These are phyloP conservation scores for Larix sibirica DNA, from an alignment of 83 land plant species.

Conservation along the genomic window DNA sequence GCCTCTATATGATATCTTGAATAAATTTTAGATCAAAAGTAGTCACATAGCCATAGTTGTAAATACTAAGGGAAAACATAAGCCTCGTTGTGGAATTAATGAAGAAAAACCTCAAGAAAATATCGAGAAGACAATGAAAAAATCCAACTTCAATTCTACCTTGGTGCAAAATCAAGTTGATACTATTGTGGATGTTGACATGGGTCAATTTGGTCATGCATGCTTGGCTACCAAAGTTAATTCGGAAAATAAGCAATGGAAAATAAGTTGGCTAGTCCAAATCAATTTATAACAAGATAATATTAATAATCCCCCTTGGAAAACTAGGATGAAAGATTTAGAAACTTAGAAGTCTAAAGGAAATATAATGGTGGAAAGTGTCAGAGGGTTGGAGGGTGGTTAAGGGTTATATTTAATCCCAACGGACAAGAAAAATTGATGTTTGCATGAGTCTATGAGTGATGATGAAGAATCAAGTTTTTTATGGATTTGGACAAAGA, in stretches of 20 bases:
- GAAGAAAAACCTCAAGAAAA: slow-evolving; percentile 29
- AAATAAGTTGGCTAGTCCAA: no score
- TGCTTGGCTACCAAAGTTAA: neutral
- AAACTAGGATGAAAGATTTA: no score
- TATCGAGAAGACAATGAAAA: slow-evolving; percentile 7
- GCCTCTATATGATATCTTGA: slow-evolving; percentile 97
- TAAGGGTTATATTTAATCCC: no score
- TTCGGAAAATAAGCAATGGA: slow-evolving; percentile 16
- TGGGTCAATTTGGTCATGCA: slow-evolving; percentile 16
- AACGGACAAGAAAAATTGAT: no score
- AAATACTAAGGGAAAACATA: slow-evolving; percentile 48
- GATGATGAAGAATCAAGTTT: no score
- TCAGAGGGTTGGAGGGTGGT: no score
- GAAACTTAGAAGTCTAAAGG: no score
- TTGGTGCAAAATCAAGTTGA: slow-evolving; percentile 33
- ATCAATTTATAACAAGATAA: no score
- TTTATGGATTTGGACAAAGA: no score
- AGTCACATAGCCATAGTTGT: slow-evolving; percentile 99
- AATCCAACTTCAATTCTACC: slow-evolving; percentile 36
- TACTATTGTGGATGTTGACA: slow-evolving; percentile 49
- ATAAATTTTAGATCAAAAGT: slow-evolving; percentile 96
- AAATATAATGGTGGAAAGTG: no score
- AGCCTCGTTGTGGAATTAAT: slow-evolving; percentile 18
- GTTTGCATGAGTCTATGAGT: no score
- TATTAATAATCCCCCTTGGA: no score